A percentile compares a stretch with the other conserved stretches of the same genome.
Evolutionary conservation across 805 yeast genomes (phyloP).

Genomic region (Pichia membranifaciens): DNA sequence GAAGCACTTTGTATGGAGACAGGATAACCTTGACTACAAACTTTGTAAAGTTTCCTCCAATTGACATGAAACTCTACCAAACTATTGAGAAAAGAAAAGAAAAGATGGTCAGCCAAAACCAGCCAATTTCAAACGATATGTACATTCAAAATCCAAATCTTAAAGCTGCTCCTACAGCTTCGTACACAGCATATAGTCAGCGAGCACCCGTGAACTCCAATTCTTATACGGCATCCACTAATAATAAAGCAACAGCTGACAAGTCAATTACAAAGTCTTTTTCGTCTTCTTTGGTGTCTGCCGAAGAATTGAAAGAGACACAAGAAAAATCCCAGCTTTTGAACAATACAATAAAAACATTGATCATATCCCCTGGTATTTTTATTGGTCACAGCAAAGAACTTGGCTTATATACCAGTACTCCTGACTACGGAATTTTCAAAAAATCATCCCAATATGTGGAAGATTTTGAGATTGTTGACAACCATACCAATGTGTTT

Average conservation of each 20-base stretch:
- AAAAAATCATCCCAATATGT: slow-evolving; percentile 65
- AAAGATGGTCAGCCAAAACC: slow-evolving; percentile 34
- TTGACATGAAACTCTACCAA: slow-evolving; percentile 28
- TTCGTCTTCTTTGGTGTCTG: slow-evolving; percentile 24
- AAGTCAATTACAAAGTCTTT: slow-evolving; percentile 26
- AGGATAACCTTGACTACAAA: slow-evolving; percentile 32
- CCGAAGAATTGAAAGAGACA: slow-evolving; percentile 41
- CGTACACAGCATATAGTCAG: slow-evolving; percentile 2
- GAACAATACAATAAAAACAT: slow-evolving; percentile 51
- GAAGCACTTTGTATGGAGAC: slow-evolving; percentile 35
- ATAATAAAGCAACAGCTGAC: slow-evolving; percentile 1
- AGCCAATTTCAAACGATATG: slow-evolving; percentile 3
- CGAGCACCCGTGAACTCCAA: background rate
- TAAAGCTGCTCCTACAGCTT: background rate
- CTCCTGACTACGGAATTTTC: slow-evolving; percentile 80
- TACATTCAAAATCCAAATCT: background rate
- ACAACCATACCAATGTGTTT: slow-evolving; percentile 50
- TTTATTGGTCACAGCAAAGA: slow-evolving; percentile 58
- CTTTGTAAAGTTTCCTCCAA: slow-evolving; percentile 42
- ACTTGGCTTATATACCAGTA: slow-evolving; percentile 57
- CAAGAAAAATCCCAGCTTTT: slow-evolving; percentile 51
- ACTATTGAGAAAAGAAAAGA: slow-evolving; percentile 31
- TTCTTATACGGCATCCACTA: background rate
- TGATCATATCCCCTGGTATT: slow-evolving; percentile 79
- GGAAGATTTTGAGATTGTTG: slow-evolving; percentile 77